phyloP scores from a whole-genome alignment of 2,329 filamentous ascomycete species.

The Trichoderma aggressivum region DNA sequence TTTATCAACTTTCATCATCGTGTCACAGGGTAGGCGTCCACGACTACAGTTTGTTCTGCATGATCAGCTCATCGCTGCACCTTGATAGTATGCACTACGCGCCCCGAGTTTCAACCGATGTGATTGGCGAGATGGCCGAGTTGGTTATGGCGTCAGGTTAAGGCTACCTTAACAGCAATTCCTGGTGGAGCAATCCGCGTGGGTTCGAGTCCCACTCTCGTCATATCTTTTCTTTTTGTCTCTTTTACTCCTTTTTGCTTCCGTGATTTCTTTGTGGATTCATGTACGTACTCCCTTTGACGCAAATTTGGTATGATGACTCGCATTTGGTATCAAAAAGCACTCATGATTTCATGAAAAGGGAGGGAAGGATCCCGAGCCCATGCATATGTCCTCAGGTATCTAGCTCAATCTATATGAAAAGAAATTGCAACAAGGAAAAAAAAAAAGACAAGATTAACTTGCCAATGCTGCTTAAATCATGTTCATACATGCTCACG shows the following conservation, averaged over 20 bases:
- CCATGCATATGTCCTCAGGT: background rate
- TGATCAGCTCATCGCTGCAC: background rate
- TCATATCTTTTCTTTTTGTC: conserved; percentile 12
- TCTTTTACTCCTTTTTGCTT: background rate
- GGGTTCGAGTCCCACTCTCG: conserved; percentile 23
- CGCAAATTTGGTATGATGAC: background rate
- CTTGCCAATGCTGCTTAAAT: background rate
- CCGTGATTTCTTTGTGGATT: background rate
- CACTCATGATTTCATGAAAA: background rate
- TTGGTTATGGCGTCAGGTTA: conserved; percentile 22
- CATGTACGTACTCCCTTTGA: background rate
- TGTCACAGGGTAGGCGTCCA: background rate
- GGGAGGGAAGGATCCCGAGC: background rate
- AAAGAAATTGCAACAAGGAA: background rate
- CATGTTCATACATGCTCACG: background rate
- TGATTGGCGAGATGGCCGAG: conserved; percentile 21
- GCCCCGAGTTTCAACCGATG: background rate
- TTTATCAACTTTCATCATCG: background rate
- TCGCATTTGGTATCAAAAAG: background rate
- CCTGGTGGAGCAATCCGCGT: conserved; percentile 22
- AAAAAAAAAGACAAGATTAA: background rate
- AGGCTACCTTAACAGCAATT: conserved; percentile 22
- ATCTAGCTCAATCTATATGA: background rate
- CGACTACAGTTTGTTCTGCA: too few relatives aligned
- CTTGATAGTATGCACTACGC: background rate